Conservation (phyloP, 2,329 filamentous ascomycete genomes). For the Cladophialophora psammophila region DNA sequence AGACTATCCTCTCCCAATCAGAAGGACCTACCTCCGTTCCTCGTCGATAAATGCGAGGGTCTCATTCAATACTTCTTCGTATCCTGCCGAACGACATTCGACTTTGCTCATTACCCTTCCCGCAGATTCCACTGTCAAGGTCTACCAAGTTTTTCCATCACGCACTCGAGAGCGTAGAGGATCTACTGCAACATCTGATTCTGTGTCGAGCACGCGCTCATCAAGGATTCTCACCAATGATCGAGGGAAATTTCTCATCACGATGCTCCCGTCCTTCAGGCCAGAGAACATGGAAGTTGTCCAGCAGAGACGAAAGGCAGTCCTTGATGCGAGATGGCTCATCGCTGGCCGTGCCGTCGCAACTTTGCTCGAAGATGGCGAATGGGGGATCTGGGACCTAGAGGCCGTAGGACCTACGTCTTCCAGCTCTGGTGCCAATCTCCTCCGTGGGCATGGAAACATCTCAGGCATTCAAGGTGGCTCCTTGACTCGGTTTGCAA, state of each 20-base stretch:
- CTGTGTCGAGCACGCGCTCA: constrained; percentile 34
- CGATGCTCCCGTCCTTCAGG: constrained; percentile 52
- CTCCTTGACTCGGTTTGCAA: constrained; percentile 51
- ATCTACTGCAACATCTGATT: constrained; percentile 45
- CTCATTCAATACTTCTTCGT: constrained; percentile 61
- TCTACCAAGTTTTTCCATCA: constrained; percentile 62
- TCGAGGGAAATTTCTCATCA: constrained; percentile 54
- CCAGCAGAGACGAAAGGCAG: constrained; percentile 49
- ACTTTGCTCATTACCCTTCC: constrained; percentile 63
- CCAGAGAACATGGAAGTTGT: constrained; percentile 39
- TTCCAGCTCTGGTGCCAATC: constrained; percentile 46
- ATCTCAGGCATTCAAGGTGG: constrained; percentile 51
- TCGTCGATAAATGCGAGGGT: constrained; percentile 56
- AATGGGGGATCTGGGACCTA: constrained; percentile 60
- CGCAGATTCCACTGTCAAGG: constrained; percentile 60
- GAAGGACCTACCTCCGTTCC: constrained; percentile 57
- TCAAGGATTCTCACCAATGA: constrained; percentile 38
- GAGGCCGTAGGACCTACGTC: constrained; percentile 52
- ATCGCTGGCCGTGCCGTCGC: constrained; percentile 54
- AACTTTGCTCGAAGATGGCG: constrained; percentile 54
- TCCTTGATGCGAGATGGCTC: constrained; percentile 57
- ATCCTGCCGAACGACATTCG: constrained; percentile 61
- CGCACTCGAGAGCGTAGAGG: constrained; percentile 43
- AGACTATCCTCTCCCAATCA: constrained; percentile 53
- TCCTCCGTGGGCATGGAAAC: constrained; percentile 48